These are phyloP conservation scores for Quercus tomentella DNA, from an alignment of 331 rosid genomes.

Conservation along the genomic window DNA sequence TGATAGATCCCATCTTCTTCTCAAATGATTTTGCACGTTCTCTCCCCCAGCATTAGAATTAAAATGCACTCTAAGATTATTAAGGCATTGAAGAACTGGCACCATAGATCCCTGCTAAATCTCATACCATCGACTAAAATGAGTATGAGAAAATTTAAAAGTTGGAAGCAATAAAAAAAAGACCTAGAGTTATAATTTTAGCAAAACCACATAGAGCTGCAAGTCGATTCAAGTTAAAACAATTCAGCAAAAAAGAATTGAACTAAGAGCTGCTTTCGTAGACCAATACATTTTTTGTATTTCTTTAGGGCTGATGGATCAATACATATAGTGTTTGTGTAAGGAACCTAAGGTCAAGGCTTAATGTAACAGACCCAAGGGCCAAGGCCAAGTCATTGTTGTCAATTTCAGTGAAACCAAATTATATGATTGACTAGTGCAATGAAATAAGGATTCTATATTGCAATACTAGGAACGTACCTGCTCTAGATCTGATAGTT, in stretches of 20 bases:
- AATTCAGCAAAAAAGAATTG: neutral
- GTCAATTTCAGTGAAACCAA: neutral
- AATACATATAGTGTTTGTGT: neutral
- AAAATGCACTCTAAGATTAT: conserved; percentile 65
- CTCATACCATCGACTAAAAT: conserved; percentile 28
- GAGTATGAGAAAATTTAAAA: conserved; percentile 16
- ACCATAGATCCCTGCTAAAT: conserved; percentile 75
- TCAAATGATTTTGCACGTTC: conserved; percentile 42
- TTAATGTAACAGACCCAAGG: neutral
- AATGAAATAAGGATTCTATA: neutral
- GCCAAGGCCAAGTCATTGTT: neutral
- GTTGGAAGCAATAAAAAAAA: neutral
- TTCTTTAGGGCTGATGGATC: neutral
- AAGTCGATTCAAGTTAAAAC: too few species aligned
- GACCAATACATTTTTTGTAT: neutral
- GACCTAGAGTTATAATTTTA: conserved; percentile 1
- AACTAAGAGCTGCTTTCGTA: conserved; percentile 8
- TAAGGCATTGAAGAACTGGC: conserved; percentile 80
- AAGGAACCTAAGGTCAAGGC: neutral
- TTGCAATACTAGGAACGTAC: conserved; percentile 26
- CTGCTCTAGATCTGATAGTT: conserved; percentile 72
- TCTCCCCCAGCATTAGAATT: conserved; percentile 53
- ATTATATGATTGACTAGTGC: neutral
- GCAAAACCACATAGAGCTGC: neutral
- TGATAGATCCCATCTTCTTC: conserved; percentile 65